A percentile compares a stretch with the other conserved stretches of the same genome.
Conservation (phyloP, 2,329 filamentous ascomycete species). For the Rhinocladiella similis region DNA sequence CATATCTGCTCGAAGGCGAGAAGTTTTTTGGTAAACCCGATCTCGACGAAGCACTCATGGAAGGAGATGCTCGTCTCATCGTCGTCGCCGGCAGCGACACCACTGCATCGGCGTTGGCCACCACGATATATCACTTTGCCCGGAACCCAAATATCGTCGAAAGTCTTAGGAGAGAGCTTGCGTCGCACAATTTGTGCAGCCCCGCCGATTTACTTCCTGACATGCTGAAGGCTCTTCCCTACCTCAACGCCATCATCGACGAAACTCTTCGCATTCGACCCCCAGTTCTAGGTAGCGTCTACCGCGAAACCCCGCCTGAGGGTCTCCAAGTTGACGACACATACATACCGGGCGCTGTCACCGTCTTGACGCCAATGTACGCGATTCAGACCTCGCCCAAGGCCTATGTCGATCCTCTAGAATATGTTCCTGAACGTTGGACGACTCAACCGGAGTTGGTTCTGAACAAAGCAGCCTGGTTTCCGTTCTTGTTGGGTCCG, state of each 20-base stretch:
- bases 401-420: no score
- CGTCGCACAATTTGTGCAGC: constrained; percentile 3
- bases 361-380: constrained; percentile 24
- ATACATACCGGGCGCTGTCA: constrained; percentile 36
- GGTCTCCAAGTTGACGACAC: constrained; percentile 39
- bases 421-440: no score
- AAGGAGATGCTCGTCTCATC: constrained; percentile 33
- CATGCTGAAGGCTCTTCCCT: no score
- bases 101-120: constrained; percentile 41
- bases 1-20: no score
- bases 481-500: no score
- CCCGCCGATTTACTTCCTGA: no score
- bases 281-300: constrained; percentile 38
- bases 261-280: constrained; percentile 46
- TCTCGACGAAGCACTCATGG: constrained; percentile 16
- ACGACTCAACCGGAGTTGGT: no score
- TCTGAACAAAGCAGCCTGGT: no score
- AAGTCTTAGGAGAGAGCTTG: constrained; percentile 38
- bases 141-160: constrained; percentile 25
- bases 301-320: constrained; percentile 39
- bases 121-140: constrained; percentile 43
- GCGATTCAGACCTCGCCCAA: no score
- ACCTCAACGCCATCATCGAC: constrained; percentile 39
- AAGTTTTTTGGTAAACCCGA: no score
- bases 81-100: constrained; percentile 36